Evolutionary conservation across 352 stramenopile species (phyloP).

Genomic region (Hyaloperonospora arabidopsidis): DNA sequence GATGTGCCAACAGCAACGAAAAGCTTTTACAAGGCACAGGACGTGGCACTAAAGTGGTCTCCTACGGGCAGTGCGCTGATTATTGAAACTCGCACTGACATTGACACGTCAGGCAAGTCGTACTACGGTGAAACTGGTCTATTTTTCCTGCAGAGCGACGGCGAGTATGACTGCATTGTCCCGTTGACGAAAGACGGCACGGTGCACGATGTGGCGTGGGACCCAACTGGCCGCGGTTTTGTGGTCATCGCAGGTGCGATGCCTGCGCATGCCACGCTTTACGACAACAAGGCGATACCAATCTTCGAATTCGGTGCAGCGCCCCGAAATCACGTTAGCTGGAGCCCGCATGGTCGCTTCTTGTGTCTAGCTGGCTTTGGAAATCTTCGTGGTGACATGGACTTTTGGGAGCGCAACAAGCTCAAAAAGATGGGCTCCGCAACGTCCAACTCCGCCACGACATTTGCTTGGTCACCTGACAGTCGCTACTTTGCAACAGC

Average conservation of each 20-base stretch:
- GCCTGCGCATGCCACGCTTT: slow-evolving; percentile 92
- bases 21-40: slow-evolving; percentile 88
- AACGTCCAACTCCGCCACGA: slow-evolving; percentile 74
- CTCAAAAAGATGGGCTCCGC: slow-evolving; percentile 89
- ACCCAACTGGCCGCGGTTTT: slow-evolving; percentile 88
- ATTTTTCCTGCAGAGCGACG: slow-evolving; percentile 91
- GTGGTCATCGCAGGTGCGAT: slow-evolving; percentile 92
- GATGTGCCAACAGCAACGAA: slow-evolving; percentile 68
- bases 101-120: slow-evolving; percentile 89
- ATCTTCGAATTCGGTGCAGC: slow-evolving; percentile 94
- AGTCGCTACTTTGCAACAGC: slow-evolving; percentile 92
- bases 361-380: slow-evolving; percentile 93
- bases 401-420: slow-evolving; percentile 95
- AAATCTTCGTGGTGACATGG: slow-evolving; percentile 95
- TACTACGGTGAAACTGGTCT: slow-evolving; percentile 97
- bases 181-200: slow-evolving; percentile 85
- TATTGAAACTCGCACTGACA: slow-evolving; percentile 88
- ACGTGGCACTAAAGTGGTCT: slow-evolving; percentile 87
- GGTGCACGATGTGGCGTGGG: slow-evolving; percentile 94
- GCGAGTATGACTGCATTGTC: slow-evolving; percentile 87
- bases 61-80: slow-evolving; percentile 79
- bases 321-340: slow-evolving; percentile 94
- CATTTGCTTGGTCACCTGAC: slow-evolving; percentile 90
- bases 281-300: slow-evolving; percentile 92
- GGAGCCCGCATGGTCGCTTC: slow-evolving; percentile 94